Evolutionary conservation across 176 grass and related monocot genomes (phyloP).

Genomic region (Alopecurus myosuroides): DNA sequence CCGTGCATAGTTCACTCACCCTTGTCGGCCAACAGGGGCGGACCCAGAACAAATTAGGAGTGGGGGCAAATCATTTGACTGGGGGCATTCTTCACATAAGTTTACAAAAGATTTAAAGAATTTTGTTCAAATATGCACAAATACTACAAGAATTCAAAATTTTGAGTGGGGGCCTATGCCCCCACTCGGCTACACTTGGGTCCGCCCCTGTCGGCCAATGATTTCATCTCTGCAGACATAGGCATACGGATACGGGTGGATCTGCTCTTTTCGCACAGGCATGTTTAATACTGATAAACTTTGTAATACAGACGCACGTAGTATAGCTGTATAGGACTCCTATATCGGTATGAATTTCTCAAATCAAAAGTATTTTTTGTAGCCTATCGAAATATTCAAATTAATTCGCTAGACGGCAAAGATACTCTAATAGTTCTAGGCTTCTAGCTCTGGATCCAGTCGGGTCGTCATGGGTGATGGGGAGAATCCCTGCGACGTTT

Average conservation of each 20-base stretch:
- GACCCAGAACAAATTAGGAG: too few relatives aligned
- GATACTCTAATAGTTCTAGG: background rate
- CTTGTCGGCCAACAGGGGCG: background rate
- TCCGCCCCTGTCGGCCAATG: background rate
- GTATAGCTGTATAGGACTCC: too few relatives aligned
- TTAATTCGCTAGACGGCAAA: background rate
- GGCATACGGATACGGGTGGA: too few relatives aligned
- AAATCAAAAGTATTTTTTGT: background rate
- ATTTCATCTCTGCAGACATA: background rate
- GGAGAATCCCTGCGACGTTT: background rate
- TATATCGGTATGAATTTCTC: background rate
- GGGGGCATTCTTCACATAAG: too few relatives aligned
- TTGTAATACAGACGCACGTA: too few relatives aligned
- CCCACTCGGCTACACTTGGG: too few relatives aligned
- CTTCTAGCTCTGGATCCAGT: background rate
- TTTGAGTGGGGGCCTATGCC: too few relatives aligned
- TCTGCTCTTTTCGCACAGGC: background rate
- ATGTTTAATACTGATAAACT: too few relatives aligned
- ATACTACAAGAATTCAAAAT: too few relatives aligned
- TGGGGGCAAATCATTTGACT: too few relatives aligned
- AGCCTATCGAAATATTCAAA: background rate
- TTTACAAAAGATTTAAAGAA: too few relatives aligned
- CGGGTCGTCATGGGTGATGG: background rate
- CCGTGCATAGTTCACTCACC: background rate
- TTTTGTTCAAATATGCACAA: too few relatives aligned